These are phyloP conservation scores for Isatis tinctoria DNA, from an alignment of 345 rosid species.

Conservation along the genomic window DNA sequence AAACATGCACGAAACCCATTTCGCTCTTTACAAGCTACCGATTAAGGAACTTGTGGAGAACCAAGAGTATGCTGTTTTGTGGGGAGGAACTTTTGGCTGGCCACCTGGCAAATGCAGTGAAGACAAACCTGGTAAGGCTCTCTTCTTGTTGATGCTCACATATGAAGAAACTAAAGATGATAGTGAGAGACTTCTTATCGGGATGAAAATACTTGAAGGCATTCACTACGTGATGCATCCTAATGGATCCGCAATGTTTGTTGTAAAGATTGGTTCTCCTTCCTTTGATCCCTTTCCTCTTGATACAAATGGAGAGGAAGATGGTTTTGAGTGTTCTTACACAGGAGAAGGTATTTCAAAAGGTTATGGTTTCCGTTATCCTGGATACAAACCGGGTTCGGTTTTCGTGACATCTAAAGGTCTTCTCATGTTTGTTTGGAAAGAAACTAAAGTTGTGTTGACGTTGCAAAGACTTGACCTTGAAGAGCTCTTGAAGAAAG, in stretches of 20 bases:
- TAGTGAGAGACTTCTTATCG: slow-evolving; percentile 53
- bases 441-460: slow-evolving; percentile 63
- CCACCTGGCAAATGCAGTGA: slow-evolving; percentile 58
- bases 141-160: slow-evolving; percentile 71
- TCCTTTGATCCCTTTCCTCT: slow-evolving; percentile 64
- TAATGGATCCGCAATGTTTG: slow-evolving; percentile 87
- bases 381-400: slow-evolving; percentile 81
- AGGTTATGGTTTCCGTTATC: slow-evolving; percentile 90
- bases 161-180: slow-evolving; percentile 54
- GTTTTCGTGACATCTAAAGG: slow-evolving; percentile 61
- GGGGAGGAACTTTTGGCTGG: slow-evolving; percentile 94
- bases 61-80: slow-evolving; percentile 66
- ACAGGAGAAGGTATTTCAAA: slow-evolving; percentile 81
- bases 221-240: slow-evolving; percentile 84
- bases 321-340: slow-evolving; percentile 43
- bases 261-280: slow-evolving; percentile 63
- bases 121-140: slow-evolving; percentile 45
- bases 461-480: slow-evolving; percentile 72
- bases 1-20: slow-evolving; percentile 63
- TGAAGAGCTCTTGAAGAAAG: slow-evolving; percentile 63
- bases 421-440: slow-evolving; percentile 81
- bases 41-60: slow-evolving; percentile 35
- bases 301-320: slow-evolving; percentile 47
- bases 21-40: slow-evolving; percentile 72
- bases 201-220: slow-evolving; percentile 58